Conservation (phyloP, 2,329 filamentous ascomycete species). For the Penicillium thymicola region DNA sequence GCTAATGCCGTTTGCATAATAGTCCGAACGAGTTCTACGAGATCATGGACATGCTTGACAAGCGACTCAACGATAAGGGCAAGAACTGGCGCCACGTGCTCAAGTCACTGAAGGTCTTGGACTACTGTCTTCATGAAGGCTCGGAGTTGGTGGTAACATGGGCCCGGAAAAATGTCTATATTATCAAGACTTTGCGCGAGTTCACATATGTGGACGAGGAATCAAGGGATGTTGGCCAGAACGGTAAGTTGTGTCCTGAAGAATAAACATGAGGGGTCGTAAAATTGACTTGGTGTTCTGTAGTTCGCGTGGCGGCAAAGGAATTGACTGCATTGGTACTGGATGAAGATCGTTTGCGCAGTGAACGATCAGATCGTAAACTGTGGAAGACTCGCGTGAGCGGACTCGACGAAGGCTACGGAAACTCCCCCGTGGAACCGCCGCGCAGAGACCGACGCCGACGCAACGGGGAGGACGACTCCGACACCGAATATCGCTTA, state of each 20-base stretch:
- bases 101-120: slow-evolving; percentile 94
- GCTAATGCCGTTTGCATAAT: slow-evolving; percentile 15
- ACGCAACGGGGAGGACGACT: slow-evolving; percentile 62
- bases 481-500: slow-evolving; percentile 84
- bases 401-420: slow-evolving; percentile 74
- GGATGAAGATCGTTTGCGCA: slow-evolving; percentile 88
- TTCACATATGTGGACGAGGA: slow-evolving; percentile 97
- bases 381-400: slow-evolving; percentile 96
- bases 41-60: slow-evolving; percentile 99
- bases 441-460: slow-evolving; percentile 47
- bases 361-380: slow-evolving; percentile 85
- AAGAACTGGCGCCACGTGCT: slow-evolving; percentile 99
- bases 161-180: slow-evolving; percentile 96
- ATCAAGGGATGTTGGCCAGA: slow-evolving; percentile 89
- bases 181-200: slow-evolving; percentile 96
- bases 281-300: slow-evolving; percentile 1
- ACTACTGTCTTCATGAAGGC: slow-evolving; percentile 96
- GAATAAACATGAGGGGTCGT: background rate
- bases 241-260: slow-evolving; percentile 61
- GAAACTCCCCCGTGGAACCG: slow-evolving; percentile 42
- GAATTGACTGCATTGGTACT: slow-evolving; percentile 88
- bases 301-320: slow-evolving; percentile 93
- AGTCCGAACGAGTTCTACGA: slow-evolving; percentile 98
- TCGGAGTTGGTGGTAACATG: slow-evolving; percentile 96
- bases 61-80: slow-evolving; percentile 96